phyloP scores from a whole-genome alignment of 148 eudicot species.

The Camellia granthamiana region DNA sequence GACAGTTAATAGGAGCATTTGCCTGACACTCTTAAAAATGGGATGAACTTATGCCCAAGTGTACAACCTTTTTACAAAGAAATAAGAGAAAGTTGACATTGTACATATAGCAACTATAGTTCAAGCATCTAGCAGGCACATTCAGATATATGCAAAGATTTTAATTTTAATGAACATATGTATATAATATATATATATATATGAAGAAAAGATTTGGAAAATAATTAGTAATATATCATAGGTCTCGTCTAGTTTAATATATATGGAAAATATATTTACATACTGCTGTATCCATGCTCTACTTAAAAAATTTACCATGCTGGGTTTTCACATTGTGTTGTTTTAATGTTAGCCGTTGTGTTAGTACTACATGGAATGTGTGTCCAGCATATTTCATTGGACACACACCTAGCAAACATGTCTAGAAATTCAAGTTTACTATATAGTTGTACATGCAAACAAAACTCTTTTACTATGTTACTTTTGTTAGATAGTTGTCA shows the following conservation, averaged over 20 bases:
- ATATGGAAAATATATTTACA: neutral
- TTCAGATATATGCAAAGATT: neutral
- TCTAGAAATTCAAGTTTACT: neutral
- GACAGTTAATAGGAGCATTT: neutral
- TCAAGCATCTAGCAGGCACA: neutral
- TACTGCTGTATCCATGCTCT: neutral
- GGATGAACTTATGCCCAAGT: neutral
- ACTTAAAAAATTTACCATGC: neutral
- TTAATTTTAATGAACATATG: neutral
- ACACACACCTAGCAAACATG: neutral
- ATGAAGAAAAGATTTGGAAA: neutral
- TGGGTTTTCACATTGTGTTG: neutral
- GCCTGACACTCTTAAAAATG: neutral
- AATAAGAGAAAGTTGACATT: neutral
- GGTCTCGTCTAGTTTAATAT: neutral
- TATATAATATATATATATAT: neutral
- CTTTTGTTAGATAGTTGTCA: too few species aligned
- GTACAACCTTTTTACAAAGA: neutral
- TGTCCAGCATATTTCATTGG: neutral
- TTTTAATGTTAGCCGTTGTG: neutral
- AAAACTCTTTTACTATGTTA: too few species aligned
- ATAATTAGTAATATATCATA: neutral
- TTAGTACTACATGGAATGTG: neutral
- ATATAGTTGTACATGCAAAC: too few species aligned
- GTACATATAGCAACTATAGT: neutral